Conservation (phyloP, 176 grass and related monocot species). For the Phoenix dactylifera region DNA sequence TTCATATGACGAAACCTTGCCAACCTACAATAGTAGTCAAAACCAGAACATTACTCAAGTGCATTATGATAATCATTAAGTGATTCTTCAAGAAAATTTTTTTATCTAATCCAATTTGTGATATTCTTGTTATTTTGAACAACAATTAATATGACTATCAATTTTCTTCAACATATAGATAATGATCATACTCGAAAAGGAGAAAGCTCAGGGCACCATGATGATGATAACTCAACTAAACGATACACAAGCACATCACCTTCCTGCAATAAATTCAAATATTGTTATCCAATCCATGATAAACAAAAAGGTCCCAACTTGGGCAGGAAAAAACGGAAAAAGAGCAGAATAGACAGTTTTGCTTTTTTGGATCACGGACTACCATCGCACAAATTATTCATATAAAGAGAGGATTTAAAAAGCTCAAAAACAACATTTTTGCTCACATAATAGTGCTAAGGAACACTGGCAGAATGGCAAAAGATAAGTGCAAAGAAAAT, state of each 20-base stretch:
- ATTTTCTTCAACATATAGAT: no score
- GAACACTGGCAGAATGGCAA: no score
- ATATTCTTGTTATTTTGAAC: no score
- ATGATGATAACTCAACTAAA: slow-evolving; percentile 71
- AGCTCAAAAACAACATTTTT: no score
- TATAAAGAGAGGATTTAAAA: no score
- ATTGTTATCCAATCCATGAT: no score
- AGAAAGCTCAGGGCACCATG: slow-evolving; percentile 89
- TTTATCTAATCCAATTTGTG: not conserved
- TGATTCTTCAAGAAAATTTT: not conserved
- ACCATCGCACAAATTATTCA: no score
- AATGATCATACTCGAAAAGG: slow-evolving; percentile 43
- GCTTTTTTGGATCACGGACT: no score
- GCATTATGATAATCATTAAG: not conserved
- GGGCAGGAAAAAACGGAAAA: no score
- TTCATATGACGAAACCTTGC: slow-evolving; percentile 76
- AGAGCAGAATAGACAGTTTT: no score
- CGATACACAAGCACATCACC: slow-evolving; percentile 78
- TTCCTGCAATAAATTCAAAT: slow-evolving; percentile 38
- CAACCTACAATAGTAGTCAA: slow-evolving; percentile 49
- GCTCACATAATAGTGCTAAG: no score
- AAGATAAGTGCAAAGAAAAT: not conserved
- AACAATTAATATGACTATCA: not conserved
- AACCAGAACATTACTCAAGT: not conserved
- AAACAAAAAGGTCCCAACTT: no score